phyloP scores from a whole-genome alignment of 495 filamentous ascomycete species.

The Immersiella caudata region DNA sequence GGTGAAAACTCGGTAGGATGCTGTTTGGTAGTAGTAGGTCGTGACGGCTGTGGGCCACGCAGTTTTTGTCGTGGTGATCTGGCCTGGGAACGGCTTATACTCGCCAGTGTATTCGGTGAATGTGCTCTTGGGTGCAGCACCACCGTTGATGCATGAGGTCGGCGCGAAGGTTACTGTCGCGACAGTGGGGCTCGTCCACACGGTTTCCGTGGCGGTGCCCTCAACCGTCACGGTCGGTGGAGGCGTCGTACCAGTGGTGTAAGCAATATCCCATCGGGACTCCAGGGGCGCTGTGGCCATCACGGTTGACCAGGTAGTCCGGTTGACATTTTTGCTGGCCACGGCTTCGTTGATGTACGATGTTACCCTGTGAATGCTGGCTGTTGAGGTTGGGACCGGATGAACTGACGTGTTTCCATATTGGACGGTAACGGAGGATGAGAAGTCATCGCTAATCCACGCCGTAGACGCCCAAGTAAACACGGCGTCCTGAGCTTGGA shows the following conservation, averaged over 20 bases:
- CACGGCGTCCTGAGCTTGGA: neutral
- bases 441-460: conserved; percentile 10
- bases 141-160: conserved; percentile 18
- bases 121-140: conserved; percentile 6
- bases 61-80: conserved; percentile 8
- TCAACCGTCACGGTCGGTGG: conserved; percentile 12
- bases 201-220: conserved; percentile 15
- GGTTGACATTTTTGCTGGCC: conserved; percentile 21
- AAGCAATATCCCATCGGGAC: neutral
- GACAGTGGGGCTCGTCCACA: conserved; percentile 12
- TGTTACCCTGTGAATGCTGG: neutral
- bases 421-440: conserved; percentile 3
- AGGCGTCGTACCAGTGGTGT: conserved; percentile 1
- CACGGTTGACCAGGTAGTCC: conserved; percentile 16
- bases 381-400: conserved; percentile 22
- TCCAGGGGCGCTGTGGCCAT: neutral
- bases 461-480: conserved; percentile 21
- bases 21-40: conserved; percentile 22
- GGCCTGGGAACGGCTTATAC: conserved; percentile 24
- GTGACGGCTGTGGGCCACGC: conserved; percentile 23
- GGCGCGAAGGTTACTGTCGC: conserved; percentile 22
- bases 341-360: conserved; percentile 20
- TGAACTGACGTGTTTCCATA: conserved; percentile 23
- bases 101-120: conserved; percentile 21
- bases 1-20: conserved; percentile 18